Percentiles rank a stretch among this genome's conserved stretches.
Evolutionary conservation across 2,329 filamentous ascomycete genomes (phyloP).

Genomic region (Pestalotiopsis sp.): DNA sequence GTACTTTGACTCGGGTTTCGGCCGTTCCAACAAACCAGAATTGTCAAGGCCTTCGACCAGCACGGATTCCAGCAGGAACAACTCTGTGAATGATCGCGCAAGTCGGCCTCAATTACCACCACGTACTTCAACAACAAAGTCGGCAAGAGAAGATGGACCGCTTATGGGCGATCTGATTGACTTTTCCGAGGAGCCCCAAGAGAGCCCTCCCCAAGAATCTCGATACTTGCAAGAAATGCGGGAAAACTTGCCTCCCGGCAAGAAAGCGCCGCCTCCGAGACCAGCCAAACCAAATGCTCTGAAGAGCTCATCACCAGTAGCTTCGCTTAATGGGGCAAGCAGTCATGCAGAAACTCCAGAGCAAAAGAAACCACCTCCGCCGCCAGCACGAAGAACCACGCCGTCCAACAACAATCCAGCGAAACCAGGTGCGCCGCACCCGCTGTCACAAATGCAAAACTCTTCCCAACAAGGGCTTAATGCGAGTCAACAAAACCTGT

Average conservation of each 20-base stretch:
- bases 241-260: constrained; percentile 20
- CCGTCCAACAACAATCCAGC: constrained; percentile 18
- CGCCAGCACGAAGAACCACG: constrained; percentile 35
- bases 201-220: constrained; percentile 34
- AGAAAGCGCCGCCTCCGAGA: constrained; percentile 48
- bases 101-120: constrained; percentile 35
- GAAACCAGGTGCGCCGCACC: constrained; percentile 29
- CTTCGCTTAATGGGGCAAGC: constrained; percentile 17
- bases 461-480: constrained; percentile 29
- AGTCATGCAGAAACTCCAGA: constrained; percentile 9
- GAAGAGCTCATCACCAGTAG: constrained; percentile 39
- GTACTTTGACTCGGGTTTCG: constrained; percentile 72
- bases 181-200: constrained; percentile 53
- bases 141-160: constrained; percentile 32
- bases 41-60: constrained; percentile 22
- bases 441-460: constrained; percentile 41
- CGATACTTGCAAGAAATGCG: constrained; percentile 30
- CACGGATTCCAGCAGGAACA: constrained; percentile 17
- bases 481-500: constrained; percentile 10
- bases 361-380: constrained; percentile 29
- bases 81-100: constrained; percentile 19
- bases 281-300: constrained; percentile 60
- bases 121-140: constrained; percentile 22
- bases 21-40: constrained; percentile 22
- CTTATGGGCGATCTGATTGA: constrained; percentile 63